phyloP scores from a whole-genome alignment of 2,329 filamentous ascomycete genomes.

The Aspergillus novoparasiticus region DNA sequence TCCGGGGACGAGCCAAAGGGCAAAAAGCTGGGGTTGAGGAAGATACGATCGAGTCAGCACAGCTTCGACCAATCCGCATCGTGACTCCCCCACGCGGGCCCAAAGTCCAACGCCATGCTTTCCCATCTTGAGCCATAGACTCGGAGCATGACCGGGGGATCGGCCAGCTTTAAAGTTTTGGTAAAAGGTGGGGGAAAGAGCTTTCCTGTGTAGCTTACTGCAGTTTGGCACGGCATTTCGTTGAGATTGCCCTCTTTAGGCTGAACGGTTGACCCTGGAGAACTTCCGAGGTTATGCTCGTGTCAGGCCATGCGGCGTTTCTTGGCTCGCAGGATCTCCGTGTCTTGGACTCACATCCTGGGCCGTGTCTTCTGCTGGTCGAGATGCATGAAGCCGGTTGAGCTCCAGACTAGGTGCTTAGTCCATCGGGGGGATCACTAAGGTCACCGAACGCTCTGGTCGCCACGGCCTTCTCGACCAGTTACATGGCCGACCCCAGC shows the following conservation, averaged over 20 bases:
- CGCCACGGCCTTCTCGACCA: too few species aligned
- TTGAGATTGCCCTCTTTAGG: not conserved
- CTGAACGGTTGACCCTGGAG: not conserved
- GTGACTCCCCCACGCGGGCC: not conserved
- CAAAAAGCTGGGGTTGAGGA: not conserved
- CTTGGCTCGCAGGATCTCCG: slow-evolving; percentile 8
- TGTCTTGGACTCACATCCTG: not conserved
- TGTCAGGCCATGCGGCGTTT: not conserved
- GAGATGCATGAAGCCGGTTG: too few species aligned
- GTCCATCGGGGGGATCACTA: too few species aligned
- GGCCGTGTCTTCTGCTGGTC: too few species aligned
- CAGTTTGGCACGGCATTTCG: not conserved
- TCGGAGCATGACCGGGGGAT: slow-evolving; percentile 3
- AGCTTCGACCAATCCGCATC: not conserved
- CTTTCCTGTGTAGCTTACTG: not conserved
- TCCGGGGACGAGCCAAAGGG: not conserved
- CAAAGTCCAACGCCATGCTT: not conserved
- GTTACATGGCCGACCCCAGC: too few species aligned
- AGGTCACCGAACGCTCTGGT: too few species aligned
- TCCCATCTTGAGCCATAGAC: not conserved
- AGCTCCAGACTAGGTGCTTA: too few species aligned
- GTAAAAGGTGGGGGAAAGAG: not conserved
- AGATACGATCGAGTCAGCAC: not conserved
- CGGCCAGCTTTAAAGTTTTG: not conserved
- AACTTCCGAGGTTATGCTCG: not conserved